phyloP scores from a whole-genome alignment of 1,284 basidiomycete species.

The Bondarzewia mesenterica region DNA sequence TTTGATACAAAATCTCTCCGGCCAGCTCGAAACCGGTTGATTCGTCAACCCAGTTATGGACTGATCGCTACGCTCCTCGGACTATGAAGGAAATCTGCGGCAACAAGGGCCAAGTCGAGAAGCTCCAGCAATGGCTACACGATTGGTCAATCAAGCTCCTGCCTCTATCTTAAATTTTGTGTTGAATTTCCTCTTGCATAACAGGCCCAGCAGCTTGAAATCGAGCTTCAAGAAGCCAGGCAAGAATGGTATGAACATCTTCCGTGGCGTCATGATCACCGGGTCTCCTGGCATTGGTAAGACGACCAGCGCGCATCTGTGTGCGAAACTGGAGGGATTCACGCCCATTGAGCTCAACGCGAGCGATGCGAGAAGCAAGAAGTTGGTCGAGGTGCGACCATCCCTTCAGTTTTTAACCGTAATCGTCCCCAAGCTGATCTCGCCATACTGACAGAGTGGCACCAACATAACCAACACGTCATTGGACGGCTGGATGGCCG shows the following conservation, averaged over 20 bases:
- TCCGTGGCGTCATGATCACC: slow-evolving; percentile 83
- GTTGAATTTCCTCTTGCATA: not conserved
- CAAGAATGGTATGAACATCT: slow-evolving; percentile 82
- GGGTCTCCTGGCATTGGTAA: slow-evolving; percentile 97
- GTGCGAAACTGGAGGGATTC: slow-evolving; percentile 84
- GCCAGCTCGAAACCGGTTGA: slow-evolving; percentile 27
- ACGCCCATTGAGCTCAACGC: slow-evolving; percentile 94
- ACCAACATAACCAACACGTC: slow-evolving; percentile 86
- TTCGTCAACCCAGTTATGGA: slow-evolving; percentile 79
- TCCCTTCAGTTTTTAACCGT: not conserved
- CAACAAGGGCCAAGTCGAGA: slow-evolving; percentile 88
- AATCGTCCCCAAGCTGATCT: not conserved
- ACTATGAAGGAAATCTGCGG: slow-evolving; percentile 89
- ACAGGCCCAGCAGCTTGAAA: slow-evolving; percentile 68
- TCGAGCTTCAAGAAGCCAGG: slow-evolving; percentile 90
- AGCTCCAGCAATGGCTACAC: slow-evolving; percentile 75
- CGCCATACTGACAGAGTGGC: slow-evolving; percentile 49
- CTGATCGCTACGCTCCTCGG: slow-evolving; percentile 89
- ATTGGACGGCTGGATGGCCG: slow-evolving; percentile 81
- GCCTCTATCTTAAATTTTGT: not conserved
- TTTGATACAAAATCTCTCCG: slow-evolving; percentile 2
- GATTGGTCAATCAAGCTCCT: slow-evolving; percentile 67
- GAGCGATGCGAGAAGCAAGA: slow-evolving; percentile 93
- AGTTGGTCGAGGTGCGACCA: slow-evolving; percentile 74
- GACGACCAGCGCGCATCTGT: slow-evolving; percentile 92